Evolutionary conservation across 495 filamentous ascomycete species (phyloP).

Genomic region (Entonaema liquescens): DNA sequence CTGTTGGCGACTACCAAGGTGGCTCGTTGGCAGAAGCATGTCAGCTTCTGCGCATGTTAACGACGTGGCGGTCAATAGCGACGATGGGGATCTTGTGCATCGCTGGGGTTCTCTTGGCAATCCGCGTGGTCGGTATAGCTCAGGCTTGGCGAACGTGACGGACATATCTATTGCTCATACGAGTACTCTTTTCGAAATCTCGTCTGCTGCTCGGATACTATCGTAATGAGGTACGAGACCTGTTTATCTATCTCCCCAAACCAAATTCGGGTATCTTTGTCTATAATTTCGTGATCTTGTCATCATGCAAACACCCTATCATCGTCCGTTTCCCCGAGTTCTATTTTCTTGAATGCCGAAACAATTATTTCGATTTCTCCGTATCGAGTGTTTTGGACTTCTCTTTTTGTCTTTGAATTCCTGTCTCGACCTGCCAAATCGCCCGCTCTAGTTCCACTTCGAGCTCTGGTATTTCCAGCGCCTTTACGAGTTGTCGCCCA

Average conservation of each 20-base stretch:
- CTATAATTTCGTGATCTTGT: constrained; percentile 22
- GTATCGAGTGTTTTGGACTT: constrained; percentile 28
- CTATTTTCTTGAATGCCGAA: neutral
- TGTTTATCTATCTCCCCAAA: constrained; percentile 15
- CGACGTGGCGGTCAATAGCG: constrained; percentile 16
- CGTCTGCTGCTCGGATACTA: constrained; percentile 17
- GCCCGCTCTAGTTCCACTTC: constrained; percentile 90
- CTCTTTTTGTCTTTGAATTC: constrained; percentile 62
- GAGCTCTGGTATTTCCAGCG: constrained; percentile 81
- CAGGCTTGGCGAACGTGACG: constrained; percentile 31
- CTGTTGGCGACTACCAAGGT: neutral
- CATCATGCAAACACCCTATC: constrained; percentile 18
- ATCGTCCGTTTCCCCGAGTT: neutral
- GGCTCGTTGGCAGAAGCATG: constrained; percentile 4
- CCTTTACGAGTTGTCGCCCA: constrained; percentile 69
- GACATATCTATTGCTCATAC: constrained; percentile 19
- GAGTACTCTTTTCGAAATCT: constrained; percentile 5
- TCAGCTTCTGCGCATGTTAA: constrained; percentile 1
- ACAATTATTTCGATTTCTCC: constrained; percentile 12
- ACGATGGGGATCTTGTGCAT: constrained; percentile 27
- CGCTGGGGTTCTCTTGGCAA: constrained; percentile 24
- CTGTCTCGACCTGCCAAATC: constrained; percentile 82
- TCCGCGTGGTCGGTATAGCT: constrained; percentile 26
- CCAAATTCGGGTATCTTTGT: constrained; percentile 2
- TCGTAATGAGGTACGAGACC: constrained; percentile 11